These are phyloP conservation scores for Monosporascus sp. DNA, from an alignment of 2,329 filamentous ascomycete genomes.

Conservation along the genomic window DNA sequence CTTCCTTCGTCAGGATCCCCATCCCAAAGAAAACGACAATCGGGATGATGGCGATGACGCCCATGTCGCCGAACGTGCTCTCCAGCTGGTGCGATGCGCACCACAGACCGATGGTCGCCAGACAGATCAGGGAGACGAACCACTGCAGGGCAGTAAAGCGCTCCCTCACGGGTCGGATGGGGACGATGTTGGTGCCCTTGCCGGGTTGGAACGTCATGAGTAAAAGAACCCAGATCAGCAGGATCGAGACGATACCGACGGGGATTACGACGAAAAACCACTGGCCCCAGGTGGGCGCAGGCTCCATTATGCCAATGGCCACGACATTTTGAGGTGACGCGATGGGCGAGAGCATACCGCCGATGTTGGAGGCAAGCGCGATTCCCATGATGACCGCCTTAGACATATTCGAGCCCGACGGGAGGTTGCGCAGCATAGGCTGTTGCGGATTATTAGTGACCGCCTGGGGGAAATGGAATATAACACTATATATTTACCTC, in stretches of 20 bases:
- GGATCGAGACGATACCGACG: conserved; percentile 81
- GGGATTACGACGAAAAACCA: conserved; percentile 98
- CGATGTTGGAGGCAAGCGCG: conserved; percentile 89
- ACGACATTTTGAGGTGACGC: conserved; percentile 97
- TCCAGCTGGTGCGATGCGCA: conserved; percentile 89
- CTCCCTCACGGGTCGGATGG: conserved; percentile 86
- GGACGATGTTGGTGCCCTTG: conserved; percentile 80
- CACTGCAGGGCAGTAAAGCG: conserved; percentile 83
- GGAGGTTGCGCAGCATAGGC: conserved; percentile 91
- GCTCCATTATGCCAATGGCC: conserved; percentile 90
- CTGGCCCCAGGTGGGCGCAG: conserved; percentile 83
- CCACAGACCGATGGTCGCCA: conserved; percentile 85
- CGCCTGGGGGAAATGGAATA: too few relatives aligned
- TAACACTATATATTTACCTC: conserved; percentile 52
- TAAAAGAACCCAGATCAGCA: conserved; percentile 84
- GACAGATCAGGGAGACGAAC: conserved; percentile 81
- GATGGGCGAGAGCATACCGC: conserved; percentile 93
- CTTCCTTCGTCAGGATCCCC: conserved; percentile 93
- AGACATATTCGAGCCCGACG: conserved; percentile 84
- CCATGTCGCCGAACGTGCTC: conserved; percentile 90
- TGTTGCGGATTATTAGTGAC: conserved; percentile 28
- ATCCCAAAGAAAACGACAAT: conserved; percentile 95
- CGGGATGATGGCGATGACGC: conserved; percentile 93
- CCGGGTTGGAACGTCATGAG: conserved; percentile 81
- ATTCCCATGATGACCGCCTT: conserved; percentile 95